Evolutionary conservation across 306 rosid species (phyloP), one percentile per base, ranked within the genome.

Genomic region (Vigna hirtella): DNA sequence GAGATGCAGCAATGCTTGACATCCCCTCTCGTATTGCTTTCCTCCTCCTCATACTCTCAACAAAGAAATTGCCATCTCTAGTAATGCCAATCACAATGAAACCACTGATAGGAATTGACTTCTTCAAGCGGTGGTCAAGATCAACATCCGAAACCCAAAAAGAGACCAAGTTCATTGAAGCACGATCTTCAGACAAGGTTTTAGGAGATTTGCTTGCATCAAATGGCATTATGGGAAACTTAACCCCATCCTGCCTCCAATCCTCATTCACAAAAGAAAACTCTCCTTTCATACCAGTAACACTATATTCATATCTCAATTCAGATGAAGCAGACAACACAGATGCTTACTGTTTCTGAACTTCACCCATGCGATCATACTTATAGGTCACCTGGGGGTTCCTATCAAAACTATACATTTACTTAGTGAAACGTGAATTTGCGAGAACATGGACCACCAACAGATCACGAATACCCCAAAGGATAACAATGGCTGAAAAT

Each of bases 201-300:
- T 34, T 76, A 4, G 57, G 49, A 71, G 64, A 69, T 18, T 67
- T 59, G 47, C 22, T 22, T 53, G 71, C 87, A 76, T 88, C 85
- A 81, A 89, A 94, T 1, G 98, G 98, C 86, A 92, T 77, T 6
- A 94, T 61, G 22, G 98, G 97, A 69, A 80, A 83, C 59, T 89
- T 87, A 32, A 1, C 89, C 28, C 16, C 84, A 47, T 83, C 90
- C 77, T 94, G 95, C 55, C 57, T 73, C 97, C 98, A 94, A 83
- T 94, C 98, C 58, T 95, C 98, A 79, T 88, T 83, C 8, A 86
- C 83, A 81, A 92, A 90, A 61, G 76, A 76, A 63, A 94, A 86
- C 64, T 90, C 92, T 53, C 80, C 68, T 73, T 88, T 86, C 75
- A 94, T 80, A 55, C 83, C 88, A 67, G 48, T 68, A 53, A 83